Base-by-base conservation (phyloP, 306 rosid genomes). In the Cucumis cinereus region DNA sequence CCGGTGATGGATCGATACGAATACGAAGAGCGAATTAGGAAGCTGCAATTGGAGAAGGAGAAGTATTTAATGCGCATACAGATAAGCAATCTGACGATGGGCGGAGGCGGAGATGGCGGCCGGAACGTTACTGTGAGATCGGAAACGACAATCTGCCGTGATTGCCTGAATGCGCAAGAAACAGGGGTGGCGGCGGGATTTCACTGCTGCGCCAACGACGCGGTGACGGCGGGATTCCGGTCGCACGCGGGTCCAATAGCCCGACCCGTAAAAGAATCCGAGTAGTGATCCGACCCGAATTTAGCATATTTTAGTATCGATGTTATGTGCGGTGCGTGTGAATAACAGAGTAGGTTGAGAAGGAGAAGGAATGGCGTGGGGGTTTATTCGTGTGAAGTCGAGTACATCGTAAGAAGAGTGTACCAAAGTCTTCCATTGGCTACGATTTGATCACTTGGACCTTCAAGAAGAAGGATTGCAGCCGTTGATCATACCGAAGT, bases 241-340 rank as follows among this genome's bases (percentile, higher is more conserved):
- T 85, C 97, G 0, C 76, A 83, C 20, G 90, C 89, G 1, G 97
- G 96, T 58, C 96, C 96, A n/a, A 83, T 92, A 33, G 83, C 92
- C 85, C 92, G 93, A 73, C 93, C 93, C 82, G 49, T 35, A 0
- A 83, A 54, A 73, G 76, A 77, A 17, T 72, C 89, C 73, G 89
- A 81, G 3, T 86, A 79, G 50, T 33, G 38, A 36, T 49, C 19
- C 73, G 83, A 53, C 55, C 75, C 26, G 60, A 7, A 10, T 28
- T 28, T 2, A 30, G 52, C 41, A 28, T 16, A 0, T 66, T 59
- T 24, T 66, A 17, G 40, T 16, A 49, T 50, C 62, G 15, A 8
- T 0, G 5, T 53, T 20, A 2, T 36, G 73, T 40, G 73, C 58
- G 58, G 58, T 43, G 74, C 60, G 69, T 75, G 77, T 77, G n/a